Conservation (phyloP, 2,329 filamentous ascomycete species). For the Pseudogymnoascus sp. region DNA sequence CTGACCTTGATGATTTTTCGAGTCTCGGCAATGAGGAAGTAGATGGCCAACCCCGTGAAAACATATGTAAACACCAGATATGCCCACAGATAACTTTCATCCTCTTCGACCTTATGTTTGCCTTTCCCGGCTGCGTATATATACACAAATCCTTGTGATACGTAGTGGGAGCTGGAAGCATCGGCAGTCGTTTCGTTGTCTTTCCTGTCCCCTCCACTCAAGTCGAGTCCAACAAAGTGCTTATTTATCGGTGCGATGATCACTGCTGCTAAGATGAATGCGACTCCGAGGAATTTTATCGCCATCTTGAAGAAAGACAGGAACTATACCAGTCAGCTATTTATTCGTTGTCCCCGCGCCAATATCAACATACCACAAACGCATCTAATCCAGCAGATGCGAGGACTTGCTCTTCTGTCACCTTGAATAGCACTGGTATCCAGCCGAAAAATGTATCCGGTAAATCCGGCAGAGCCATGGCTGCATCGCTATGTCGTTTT, state of each 20-base stretch:
- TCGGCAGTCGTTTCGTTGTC: neutral
- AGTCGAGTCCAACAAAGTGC: slow-evolving; percentile 43
- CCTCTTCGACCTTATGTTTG: slow-evolving; percentile 15
- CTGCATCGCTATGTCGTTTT: slow-evolving; percentile 61
- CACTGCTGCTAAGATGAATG: slow-evolving; percentile 72
- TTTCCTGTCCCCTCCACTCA: slow-evolving; percentile 1
- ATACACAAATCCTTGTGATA: slow-evolving; percentile 2
- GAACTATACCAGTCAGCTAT: slow-evolving; percentile 47
- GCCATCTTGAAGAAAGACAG: slow-evolving; percentile 94
- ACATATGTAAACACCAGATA: slow-evolving; percentile 93
- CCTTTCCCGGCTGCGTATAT: slow-evolving; percentile 13
- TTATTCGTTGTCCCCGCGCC: neutral
- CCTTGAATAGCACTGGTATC: slow-evolving; percentile 77
- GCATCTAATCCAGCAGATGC: slow-evolving; percentile 89
- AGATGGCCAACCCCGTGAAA: slow-evolving; percentile 75
- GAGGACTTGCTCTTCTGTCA: slow-evolving; percentile 84
- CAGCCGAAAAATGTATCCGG: slow-evolving; percentile 85
- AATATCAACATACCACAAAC: slow-evolving; percentile 60
- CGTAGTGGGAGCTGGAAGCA: neutral
- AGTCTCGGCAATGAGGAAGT: slow-evolving; percentile 76
- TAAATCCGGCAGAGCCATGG: slow-evolving; percentile 62
- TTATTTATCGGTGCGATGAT: slow-evolving; percentile 83
- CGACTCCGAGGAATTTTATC: slow-evolving; percentile 70
- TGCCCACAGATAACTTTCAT: slow-evolving; percentile 67
- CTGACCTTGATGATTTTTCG: slow-evolving; percentile 76